Conservation (phyloP, 352 stramenopile species). For the Globisporangium rhizosaccharum region DNA sequence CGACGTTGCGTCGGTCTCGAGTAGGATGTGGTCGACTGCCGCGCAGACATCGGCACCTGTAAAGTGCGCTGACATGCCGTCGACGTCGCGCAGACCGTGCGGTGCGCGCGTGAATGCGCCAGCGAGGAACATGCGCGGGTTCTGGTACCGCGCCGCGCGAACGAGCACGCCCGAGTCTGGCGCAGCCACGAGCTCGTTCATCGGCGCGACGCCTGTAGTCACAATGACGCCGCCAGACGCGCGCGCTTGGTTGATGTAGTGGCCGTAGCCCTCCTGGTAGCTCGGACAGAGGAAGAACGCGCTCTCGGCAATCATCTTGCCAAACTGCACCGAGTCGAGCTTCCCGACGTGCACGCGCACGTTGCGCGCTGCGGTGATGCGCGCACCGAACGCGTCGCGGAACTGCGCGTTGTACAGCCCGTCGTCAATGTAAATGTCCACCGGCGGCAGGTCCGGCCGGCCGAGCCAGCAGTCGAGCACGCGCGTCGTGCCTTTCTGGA, state of each 20-base stretch:
- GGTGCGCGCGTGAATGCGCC: constrained; percentile 20
- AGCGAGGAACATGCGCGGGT: constrained; percentile 29
- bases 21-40: constrained; percentile 28
- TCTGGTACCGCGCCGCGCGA: background rate
- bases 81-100: constrained; percentile 22
- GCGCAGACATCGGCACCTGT: constrained; percentile 25
- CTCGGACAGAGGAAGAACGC: constrained; percentile 49
- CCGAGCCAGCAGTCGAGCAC: constrained; percentile 53
- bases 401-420: constrained; percentile 13
- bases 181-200: constrained; percentile 52
- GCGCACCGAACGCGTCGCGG: constrained; percentile 14
- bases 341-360: constrained; percentile 22
- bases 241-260: constrained; percentile 64
- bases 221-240: constrained; percentile 37
- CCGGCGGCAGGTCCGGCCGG: constrained; percentile 29
- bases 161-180: constrained; percentile 28
- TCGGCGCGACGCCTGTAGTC: constrained; percentile 48
- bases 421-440: constrained; percentile 34
- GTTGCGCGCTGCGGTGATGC: constrained; percentile 21
- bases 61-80: constrained; percentile 28
- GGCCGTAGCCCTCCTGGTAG: constrained; percentile 47
- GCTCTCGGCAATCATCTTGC: constrained; percentile 30
- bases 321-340: constrained; percentile 29
- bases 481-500: constrained; percentile 39
- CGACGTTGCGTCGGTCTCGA: constrained; percentile 19